A percentile compares a stretch with the other conserved stretches of the same genome.
Evolutionary conservation across 768 basidiomycete genomes (phyloP).

Genomic region (Glaciozyma martinii): DNA sequence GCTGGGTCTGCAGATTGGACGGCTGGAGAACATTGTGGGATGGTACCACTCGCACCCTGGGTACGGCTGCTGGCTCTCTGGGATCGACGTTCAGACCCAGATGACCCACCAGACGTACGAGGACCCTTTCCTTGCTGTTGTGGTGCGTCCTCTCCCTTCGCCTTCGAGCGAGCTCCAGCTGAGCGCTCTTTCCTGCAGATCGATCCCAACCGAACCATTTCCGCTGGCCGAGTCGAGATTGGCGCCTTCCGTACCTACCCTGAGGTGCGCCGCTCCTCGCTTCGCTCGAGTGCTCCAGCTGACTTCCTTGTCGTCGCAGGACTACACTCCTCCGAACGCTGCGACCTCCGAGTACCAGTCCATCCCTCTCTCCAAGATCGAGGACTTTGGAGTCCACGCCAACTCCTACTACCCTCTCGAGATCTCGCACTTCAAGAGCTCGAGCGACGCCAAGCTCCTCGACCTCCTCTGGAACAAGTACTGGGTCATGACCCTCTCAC

Average conservation of each 20-base stretch:
- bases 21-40: constrained; percentile 66
- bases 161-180: not conserved
- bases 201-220: constrained; percentile 95
- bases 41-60: constrained; percentile 99
- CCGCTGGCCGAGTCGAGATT: constrained; percentile 96
- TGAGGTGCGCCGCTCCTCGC: constrained; percentile 43
- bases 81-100: constrained; percentile 97
- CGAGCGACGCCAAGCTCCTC: constrained; percentile 74
- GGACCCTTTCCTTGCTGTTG: constrained; percentile 95
- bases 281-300: not conserved
- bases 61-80: constrained; percentile 98
- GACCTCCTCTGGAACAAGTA: constrained; percentile 98
- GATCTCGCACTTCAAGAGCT: constrained; percentile 89
- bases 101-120: constrained; percentile 87
- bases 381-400: constrained; percentile 98
- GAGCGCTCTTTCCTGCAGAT: constrained; percentile 49
- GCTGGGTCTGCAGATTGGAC: constrained; percentile 31
- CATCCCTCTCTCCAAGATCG: constrained; percentile 92
- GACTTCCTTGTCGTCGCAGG: constrained; percentile 38
- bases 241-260: constrained; percentile 98
- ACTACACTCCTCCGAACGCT: constrained; percentile 69
- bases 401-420: constrained; percentile 91
- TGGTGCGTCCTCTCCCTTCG: constrained; percentile 50
- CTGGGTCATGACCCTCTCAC: constrained; percentile 94
- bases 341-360: constrained; percentile 80